Conservation (phyloP, 208 protist species). For the Vickermania ingenoplastis region DNA sequence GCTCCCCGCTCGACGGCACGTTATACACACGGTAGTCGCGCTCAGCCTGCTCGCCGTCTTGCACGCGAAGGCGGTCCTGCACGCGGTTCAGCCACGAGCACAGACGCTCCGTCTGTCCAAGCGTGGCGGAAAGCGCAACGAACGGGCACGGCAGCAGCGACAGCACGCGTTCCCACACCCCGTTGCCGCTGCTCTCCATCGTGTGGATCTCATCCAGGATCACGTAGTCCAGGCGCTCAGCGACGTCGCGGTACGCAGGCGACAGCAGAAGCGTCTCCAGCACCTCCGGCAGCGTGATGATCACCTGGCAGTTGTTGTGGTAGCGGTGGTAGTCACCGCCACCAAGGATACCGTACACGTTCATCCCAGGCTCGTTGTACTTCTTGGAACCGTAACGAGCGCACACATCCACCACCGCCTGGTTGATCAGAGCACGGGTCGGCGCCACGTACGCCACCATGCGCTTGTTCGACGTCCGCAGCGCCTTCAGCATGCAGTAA, state of each 20-base stretch:
- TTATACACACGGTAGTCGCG: slow-evolving; percentile 74
- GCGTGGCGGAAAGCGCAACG: slow-evolving; percentile 92
- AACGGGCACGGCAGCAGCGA: slow-evolving; percentile 87
- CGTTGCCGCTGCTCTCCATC: slow-evolving; percentile 85
- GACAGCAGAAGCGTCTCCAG: slow-evolving; percentile 91
- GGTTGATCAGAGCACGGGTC: slow-evolving; percentile 92
- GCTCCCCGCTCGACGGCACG: slow-evolving; percentile 55
- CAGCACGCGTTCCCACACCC: slow-evolving; percentile 92
- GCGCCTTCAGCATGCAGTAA: slow-evolving; percentile 92
- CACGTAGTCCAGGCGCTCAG: slow-evolving; percentile 86
- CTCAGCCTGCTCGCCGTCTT: slow-evolving; percentile 17
- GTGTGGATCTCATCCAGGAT: slow-evolving; percentile 95
- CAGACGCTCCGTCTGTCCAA: slow-evolving; percentile 89
- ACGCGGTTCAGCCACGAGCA: slow-evolving; percentile 86
- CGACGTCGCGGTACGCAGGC: slow-evolving; percentile 74
- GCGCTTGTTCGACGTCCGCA: slow-evolving; percentile 71
- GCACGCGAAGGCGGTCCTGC: slow-evolving; percentile 43
- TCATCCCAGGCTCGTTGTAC: slow-evolving; percentile 55
- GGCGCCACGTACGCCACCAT: slow-evolving; percentile 91
- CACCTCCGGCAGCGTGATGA: slow-evolving; percentile 89
- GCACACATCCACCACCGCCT: slow-evolving; percentile 91
- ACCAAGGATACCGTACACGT: slow-evolving; percentile 83
- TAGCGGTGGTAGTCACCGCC: slow-evolving; percentile 79
- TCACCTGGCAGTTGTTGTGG: slow-evolving; percentile 86
- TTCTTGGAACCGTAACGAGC: slow-evolving; percentile 86